Evolutionary conservation across 2,329 filamentous ascomycete species (phyloP), one percentile per base, ranked within the genome.

Genomic region (Amauroascus verrucosus): DNA sequence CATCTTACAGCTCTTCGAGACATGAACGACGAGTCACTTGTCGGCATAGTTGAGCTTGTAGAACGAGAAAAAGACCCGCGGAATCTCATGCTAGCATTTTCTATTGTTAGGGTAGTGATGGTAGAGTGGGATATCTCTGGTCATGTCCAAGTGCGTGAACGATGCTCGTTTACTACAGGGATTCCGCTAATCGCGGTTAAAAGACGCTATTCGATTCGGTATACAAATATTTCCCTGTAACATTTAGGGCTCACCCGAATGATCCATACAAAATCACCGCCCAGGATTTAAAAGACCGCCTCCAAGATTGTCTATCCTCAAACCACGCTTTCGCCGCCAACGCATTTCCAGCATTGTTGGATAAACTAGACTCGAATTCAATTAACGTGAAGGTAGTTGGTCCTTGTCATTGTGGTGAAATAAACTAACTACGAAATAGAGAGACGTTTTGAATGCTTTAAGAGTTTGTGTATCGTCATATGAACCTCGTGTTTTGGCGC

Each of bases 141-240:
- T 37, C 75, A 83, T 64, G 77, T 77, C 18, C 79, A 84, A 69
- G 77, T 79, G 68, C 41, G 58, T 58, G 32, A 24, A 20, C 9
- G 9, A 9, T 13, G 32, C 18, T 32, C 24, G 7, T 8, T 9
- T 33, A 5, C 6, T 11, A 20, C 8, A 2, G 22, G 13, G 6
- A 41, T 47, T n/a, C 18, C 43, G 32, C 44, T 48, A 49, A 45
- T 7, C 20, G 22, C 1, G 11, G 8, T 26, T 13, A 22, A 32
- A 55, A 72, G 73, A 63, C 67, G 28, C 71, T 85, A 43, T 85
- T 85, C 62, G 83, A 86, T 58, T 76, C 81, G 2, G 81, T 83
- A 16, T 86, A 84, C 67, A 84, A 84, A 61, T 86, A 86, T 65
- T 86, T 85, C 62, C 82, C 82, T 0, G 85, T 86, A 59, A 85